Conservation (phyloP, 2,329 filamentous ascomycete genomes). For the Trichoderma semiorbis region DNA sequence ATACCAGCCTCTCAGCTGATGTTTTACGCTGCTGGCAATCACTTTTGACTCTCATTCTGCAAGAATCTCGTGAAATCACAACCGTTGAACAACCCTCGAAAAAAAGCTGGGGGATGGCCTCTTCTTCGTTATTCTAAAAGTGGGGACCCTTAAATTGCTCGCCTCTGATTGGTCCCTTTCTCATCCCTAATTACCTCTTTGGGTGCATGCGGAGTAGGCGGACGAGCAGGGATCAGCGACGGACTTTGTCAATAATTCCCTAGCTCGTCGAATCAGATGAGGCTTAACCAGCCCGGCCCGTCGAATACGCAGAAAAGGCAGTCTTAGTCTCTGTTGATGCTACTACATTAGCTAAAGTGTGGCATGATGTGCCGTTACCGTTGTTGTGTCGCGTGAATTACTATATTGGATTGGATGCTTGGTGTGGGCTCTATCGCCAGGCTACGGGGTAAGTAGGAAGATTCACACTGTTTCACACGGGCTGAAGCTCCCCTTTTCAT, state of each 20-base stretch:
- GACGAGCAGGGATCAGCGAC: neutral
- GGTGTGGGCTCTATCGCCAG: neutral
- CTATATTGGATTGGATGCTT: neutral
- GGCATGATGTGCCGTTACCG: neutral
- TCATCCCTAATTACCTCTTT: conserved; percentile 4
- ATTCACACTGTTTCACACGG: neutral
- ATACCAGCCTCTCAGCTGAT: no score
- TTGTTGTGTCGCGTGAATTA: neutral
- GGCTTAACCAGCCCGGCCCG: neutral
- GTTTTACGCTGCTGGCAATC: neutral
- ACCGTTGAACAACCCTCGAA: neutral
- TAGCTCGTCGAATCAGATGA: neutral
- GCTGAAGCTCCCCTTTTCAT: neutral
- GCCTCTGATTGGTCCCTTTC: neutral
- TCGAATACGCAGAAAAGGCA: neutral
- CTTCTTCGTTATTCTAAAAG: conserved; percentile 12
- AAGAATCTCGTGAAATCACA: neutral
- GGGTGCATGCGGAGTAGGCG: conserved; percentile 1
- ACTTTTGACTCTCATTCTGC: neutral
- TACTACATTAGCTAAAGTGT: neutral
- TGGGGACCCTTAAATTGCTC: neutral
- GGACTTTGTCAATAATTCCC: conserved; percentile 1
- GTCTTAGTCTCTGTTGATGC: neutral
- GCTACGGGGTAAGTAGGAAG: neutral
- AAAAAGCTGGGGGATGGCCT: conserved; percentile 14